These are phyloP conservation scores for Psilocybe cyanescens DNA, from an alignment of 768 basidiomycete genomes.

Conservation along the genomic window DNA sequence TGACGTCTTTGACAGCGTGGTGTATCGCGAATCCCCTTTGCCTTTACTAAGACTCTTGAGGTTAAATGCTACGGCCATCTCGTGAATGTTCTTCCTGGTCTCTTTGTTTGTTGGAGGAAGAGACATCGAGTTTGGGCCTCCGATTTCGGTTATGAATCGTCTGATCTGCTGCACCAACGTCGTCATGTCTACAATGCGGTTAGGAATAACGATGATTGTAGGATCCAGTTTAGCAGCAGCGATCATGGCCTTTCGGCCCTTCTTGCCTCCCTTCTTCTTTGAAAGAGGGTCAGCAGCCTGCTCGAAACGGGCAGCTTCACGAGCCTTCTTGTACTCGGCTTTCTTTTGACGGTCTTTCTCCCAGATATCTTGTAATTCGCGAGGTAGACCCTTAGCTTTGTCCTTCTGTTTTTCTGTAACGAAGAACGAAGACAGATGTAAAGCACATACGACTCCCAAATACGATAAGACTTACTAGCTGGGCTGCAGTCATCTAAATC, in stretches of 20 bases:
- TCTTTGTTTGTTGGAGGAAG: slow-evolving; percentile 82
- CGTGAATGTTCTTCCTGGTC: slow-evolving; percentile 74
- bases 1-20: slow-evolving; percentile 73
- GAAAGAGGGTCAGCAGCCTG: slow-evolving; percentile 66
- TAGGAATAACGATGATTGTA: slow-evolving; percentile 43
- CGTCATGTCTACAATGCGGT: slow-evolving; percentile 63
- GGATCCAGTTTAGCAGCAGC: slow-evolving; percentile 56
- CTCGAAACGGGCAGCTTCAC: slow-evolving; percentile 58
- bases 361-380: slow-evolving; percentile 72
- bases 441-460: neutral
- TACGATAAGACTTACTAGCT: slow-evolving; percentile 48
- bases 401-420: slow-evolving; percentile 50
- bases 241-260: slow-evolving; percentile 69
- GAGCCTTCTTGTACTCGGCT: slow-evolving; percentile 70
- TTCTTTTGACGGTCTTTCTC: slow-evolving; percentile 83
- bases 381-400: slow-evolving; percentile 53
- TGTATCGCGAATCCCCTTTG: slow-evolving; percentile 69
- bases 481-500: slow-evolving; percentile 44
- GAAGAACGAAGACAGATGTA: neutral
- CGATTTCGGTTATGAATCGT: slow-evolving; percentile 63
- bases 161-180: slow-evolving; percentile 75
- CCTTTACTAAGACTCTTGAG: slow-evolving; percentile 83
- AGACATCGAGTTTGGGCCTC: slow-evolving; percentile 55
- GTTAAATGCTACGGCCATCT: slow-evolving; percentile 78
- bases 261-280: slow-evolving; percentile 67